Evolutionary conservation across 352 stramenopile species (phyloP).

Genomic region (Chrysophaeum taylorii): DNA sequence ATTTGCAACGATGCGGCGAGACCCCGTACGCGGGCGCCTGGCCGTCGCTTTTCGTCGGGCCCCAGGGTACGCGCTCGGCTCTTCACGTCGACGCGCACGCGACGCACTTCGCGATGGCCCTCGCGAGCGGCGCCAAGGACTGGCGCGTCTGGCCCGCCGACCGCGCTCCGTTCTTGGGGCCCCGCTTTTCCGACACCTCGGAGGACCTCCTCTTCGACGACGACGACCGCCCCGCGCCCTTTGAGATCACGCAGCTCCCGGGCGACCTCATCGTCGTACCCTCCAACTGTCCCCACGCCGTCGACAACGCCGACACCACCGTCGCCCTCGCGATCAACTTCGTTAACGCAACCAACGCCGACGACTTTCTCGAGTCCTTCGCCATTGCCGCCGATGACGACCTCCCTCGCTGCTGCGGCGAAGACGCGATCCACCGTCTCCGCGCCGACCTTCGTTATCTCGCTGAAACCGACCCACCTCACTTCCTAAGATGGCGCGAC

Average conservation of each 20-base stretch:
- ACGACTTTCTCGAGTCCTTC: too few species aligned
- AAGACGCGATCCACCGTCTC: too few species aligned
- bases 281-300: not conserved
- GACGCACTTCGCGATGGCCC: conserved; percentile 2
- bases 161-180: not conserved
- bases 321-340: conserved; percentile 8
- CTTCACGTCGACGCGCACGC: not conserved
- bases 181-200: not conserved
- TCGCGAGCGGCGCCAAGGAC: not conserved
- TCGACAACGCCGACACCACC: not conserved
- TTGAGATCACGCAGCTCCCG: not conserved
- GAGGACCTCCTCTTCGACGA: conserved; percentile 2
- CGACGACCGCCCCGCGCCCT: not conserved
- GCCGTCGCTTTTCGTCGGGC: conserved; percentile 9
- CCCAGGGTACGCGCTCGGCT: not conserved
- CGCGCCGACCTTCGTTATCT: too few species aligned
- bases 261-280: conserved; percentile 5
- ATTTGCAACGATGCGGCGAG: not conserved
- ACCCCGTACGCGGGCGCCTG: not conserved
- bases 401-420: too few species aligned
- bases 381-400: too few species aligned
- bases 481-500: too few species aligned
- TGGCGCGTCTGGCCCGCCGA: not conserved
- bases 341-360: not conserved
- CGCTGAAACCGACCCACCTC: too few species aligned